Conservation (phyloP, 495 filamentous ascomycete genomes). For the Copromyces sp. region DNA sequence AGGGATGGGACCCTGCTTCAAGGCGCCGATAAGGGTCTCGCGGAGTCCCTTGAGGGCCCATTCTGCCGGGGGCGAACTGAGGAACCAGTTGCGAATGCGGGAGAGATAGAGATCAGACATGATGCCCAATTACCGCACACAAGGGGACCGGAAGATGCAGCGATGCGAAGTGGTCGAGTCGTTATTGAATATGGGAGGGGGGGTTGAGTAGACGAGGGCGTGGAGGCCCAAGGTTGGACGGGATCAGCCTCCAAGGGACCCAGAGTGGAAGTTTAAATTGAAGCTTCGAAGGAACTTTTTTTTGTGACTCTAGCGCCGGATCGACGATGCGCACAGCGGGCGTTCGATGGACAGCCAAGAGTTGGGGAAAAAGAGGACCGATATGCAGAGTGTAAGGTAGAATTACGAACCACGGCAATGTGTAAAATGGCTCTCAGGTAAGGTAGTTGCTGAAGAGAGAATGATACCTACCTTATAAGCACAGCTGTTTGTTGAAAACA, state of each 20-base stretch:
- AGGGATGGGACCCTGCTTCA: slow-evolving; percentile 84
- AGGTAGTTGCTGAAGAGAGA: not conserved
- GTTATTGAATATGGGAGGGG: not conserved
- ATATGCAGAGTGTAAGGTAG: not conserved
- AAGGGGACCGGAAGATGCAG: not conserved
- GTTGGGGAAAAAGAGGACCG: not conserved
- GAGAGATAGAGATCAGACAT: slow-evolving; percentile 56
- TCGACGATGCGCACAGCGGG: not conserved
- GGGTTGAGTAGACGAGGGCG: not conserved
- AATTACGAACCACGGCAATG: not conserved
- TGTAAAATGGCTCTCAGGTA: not conserved
- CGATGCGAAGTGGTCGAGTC: not conserved
- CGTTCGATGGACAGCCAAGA: not conserved
- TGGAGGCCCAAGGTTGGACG: not conserved
- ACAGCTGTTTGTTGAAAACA: not conserved
- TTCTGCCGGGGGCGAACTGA: slow-evolving; percentile 81
- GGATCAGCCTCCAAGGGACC: not conserved
- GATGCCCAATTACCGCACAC: not conserved
- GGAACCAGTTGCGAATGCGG: slow-evolving; percentile 72
- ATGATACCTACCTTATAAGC: not conserved
- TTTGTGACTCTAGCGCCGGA: not conserved
- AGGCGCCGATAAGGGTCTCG: slow-evolving; percentile 73
- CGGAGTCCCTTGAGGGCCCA: slow-evolving; percentile 63
- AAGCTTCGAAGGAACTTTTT: not conserved
- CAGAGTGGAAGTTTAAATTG: not conserved